phyloP scores from a whole-genome alignment of 768 basidiomycete genomes.

The Hygrocybe coccinea region DNA sequence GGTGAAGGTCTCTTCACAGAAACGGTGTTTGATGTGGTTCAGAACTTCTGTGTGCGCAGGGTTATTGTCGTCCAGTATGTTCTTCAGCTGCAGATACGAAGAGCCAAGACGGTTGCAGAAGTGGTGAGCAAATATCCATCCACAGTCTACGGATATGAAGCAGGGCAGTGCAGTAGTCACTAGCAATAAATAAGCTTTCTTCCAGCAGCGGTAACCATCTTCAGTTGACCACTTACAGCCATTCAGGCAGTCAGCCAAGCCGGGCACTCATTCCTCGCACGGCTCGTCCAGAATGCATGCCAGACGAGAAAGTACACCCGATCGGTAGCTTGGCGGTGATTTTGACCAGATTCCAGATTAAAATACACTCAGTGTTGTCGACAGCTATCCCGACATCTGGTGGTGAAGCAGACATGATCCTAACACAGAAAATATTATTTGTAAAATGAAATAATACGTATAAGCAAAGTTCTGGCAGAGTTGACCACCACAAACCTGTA shows the following conservation, averaged over 20 bases:
- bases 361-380: constrained; percentile 53
- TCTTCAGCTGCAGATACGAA: constrained; percentile 85
- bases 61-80: constrained; percentile 84
- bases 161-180: constrained; percentile 73
- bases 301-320: constrained; percentile 58
- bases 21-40: constrained; percentile 90
- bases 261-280: constrained; percentile 82
- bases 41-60: constrained; percentile 88
- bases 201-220: not conserved
- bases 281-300: constrained; percentile 62
- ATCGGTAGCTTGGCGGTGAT: constrained; percentile 52
- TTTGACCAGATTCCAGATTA: constrained; percentile 70
- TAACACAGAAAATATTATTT: constrained; percentile 20
- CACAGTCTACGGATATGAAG: constrained; percentile 82
- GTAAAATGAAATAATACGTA: constrained; percentile 28
- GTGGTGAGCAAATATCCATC: constrained; percentile 97
- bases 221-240: constrained; percentile 54
- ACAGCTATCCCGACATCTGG: constrained; percentile 52
- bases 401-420: constrained; percentile 51
- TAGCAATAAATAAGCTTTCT: constrained; percentile 22
- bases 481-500: constrained; percentile 49
- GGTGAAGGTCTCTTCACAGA: constrained; percentile 98
- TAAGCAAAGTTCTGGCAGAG: constrained; percentile 63
- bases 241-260: constrained; percentile 72
- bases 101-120: constrained; percentile 94